These are phyloP conservation scores for Aureobasidium sp. DNA, from an alignment of 2,329 filamentous ascomycete genomes.

Conservation along the genomic window DNA sequence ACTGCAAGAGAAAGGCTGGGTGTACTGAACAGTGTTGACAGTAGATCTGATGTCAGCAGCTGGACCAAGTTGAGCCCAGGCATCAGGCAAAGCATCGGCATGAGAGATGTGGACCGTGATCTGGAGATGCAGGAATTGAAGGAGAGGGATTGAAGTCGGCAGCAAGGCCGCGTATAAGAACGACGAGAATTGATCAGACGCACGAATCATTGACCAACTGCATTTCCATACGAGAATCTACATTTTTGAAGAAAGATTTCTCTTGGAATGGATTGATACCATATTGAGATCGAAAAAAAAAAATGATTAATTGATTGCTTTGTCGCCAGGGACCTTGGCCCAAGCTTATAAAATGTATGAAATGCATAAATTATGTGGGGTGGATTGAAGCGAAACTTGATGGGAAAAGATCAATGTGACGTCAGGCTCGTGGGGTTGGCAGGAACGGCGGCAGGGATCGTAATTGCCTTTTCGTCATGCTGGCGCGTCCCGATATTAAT, in stretches of 20 bases:
- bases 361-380: too few species aligned
- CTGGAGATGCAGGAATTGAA: conserved; percentile 19
- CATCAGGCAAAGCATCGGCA: not conserved
- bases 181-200: too few species aligned
- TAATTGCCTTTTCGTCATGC: conserved; percentile 7
- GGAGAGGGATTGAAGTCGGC: not conserved
- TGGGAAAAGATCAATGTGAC: not conserved
- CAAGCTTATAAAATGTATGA: too few species aligned
- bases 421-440: not conserved
- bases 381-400: not conserved
- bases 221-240: too few species aligned
- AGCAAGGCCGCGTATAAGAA: not conserved
- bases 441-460: conserved; percentile 1
- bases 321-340: too few species aligned
- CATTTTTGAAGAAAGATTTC: too few species aligned
- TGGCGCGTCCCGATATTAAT: not conserved
- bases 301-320: too few species aligned
- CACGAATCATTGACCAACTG: too few species aligned
- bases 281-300: too few species aligned
- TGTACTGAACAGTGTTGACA: conserved; percentile 2
- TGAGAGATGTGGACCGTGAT: conserved; percentile 15
- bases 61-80: not conserved
- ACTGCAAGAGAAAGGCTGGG: conserved; percentile 6
- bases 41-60: not conserved
- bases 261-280: too few species aligned